Evolutionary conservation across 257 asterid genomes (phyloP).

Genomic region (Gentiana macrophylla): DNA sequence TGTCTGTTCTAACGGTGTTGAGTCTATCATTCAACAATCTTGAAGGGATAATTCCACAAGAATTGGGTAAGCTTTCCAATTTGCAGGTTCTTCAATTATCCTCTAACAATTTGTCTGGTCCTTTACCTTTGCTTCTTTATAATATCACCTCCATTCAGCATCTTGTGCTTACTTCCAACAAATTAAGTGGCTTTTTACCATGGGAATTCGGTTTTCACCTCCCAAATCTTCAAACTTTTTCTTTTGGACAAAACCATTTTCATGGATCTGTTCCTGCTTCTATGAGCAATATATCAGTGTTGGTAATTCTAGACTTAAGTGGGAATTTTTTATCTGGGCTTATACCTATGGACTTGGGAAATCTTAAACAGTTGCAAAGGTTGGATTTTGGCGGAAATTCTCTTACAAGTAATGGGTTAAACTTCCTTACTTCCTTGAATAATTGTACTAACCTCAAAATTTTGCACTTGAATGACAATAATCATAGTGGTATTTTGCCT

Average conservation of each 20-base stretch:
- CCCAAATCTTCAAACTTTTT: constrained; percentile 1
- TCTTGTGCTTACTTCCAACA: background rate
- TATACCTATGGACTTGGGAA: constrained; percentile 6
- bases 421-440: constrained; percentile 1
- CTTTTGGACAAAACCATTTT: constrained; percentile 1
- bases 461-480: background rate
- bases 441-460: constrained; percentile 2
- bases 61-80: constrained; percentile 2
- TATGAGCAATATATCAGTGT: constrained; percentile 2
- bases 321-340: background rate
- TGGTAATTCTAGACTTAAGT: background rate
- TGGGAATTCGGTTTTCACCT: background rate
- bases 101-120: background rate
- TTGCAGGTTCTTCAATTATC: background rate
- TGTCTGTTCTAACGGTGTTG: background rate
- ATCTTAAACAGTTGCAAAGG: background rate
- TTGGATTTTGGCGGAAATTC: background rate
- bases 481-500: background rate
- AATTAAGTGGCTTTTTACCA: background rate
- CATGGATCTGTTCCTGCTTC: constrained; percentile 1
- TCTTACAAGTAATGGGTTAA: background rate
- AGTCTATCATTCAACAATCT: background rate
- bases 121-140: background rate
- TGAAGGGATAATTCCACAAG: constrained; percentile 5
- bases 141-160: background rate